Percentiles rank a stretch among this genome's conserved stretches.
phyloP scores from a whole-genome alignment of 768 basidiomycete species.

The Podaxis sp. region DNA sequence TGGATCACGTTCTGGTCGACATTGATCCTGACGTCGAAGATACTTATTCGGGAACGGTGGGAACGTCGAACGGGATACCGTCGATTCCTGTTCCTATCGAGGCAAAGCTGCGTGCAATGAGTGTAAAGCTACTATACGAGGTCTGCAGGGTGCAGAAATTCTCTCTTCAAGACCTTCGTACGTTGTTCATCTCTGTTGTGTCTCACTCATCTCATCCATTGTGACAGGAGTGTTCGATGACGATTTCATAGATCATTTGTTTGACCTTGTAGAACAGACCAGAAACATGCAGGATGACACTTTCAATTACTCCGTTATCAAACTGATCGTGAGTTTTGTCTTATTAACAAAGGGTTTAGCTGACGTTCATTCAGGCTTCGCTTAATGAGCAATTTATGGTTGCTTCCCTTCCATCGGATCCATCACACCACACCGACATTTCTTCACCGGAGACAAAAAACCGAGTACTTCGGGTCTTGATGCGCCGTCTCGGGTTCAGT shows the following conservation, averaged over 20 bases:
- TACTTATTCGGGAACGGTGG: constrained; percentile 46
- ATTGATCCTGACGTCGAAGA: constrained; percentile 77
- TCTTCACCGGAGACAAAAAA: constrained; percentile 42
- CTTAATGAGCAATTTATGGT: constrained; percentile 99
- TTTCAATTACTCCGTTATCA: constrained; percentile 95
- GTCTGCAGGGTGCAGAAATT: constrained; percentile 90
- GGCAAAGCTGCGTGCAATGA: constrained; percentile 71
- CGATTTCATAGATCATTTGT: constrained; percentile 82
- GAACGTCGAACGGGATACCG: constrained; percentile 33
- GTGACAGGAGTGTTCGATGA: constrained; percentile 75
- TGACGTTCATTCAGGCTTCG: constrained; percentile 57
- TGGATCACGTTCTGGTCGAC: constrained; percentile 83
- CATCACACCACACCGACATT: constrained; percentile 16
- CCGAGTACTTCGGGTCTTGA: constrained; percentile 78
- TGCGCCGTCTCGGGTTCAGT: constrained; percentile 80
- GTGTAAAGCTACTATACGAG: constrained; percentile 83
- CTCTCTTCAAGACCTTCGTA: constrained; percentile 75
- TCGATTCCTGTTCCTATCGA: constrained; percentile 74
- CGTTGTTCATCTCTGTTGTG: constrained; percentile 26
- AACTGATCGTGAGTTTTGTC: constrained; percentile 72
- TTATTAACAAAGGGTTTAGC: background rate
- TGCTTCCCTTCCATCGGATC: constrained; percentile 50
- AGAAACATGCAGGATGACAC: constrained; percentile 85
- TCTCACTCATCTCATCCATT: constrained; percentile 1
- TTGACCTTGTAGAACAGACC: constrained; percentile 93